Evolutionary conservation across 2,329 filamentous ascomycete genomes (phyloP), one percentile per base, ranked within the genome.

Genomic region (Alternaria dauci): DNA sequence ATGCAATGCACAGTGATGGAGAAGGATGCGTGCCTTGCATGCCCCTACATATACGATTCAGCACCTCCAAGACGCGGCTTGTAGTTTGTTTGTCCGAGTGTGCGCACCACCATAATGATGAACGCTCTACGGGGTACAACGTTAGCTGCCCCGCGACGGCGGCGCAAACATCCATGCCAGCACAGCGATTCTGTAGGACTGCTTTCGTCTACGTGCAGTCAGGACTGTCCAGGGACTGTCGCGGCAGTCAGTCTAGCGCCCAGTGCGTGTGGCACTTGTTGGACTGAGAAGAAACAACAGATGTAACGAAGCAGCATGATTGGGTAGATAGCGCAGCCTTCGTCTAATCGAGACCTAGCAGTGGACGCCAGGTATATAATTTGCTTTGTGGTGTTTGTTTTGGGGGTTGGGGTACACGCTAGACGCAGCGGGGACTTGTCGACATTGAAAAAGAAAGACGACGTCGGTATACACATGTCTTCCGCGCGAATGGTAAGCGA

Each of bases 341-440:
- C 2, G 46, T 4, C 32, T 26, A 38, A 50, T 8, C 32, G 46
- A 50, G 32, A 7, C 8, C 3, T 3, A 36, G 14, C 0, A 2
- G 3, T 36, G 12, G 23, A 23, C 8, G 5, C 46, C 8, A 25
- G 18, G 18, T 26, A 18, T 8, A 38, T 2, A 23, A 5, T 50
- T 50, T 50, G 46, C 46, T 50, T 50, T 50, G 46, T 50, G 30
- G 11, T 36, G 8, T 50, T 50, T 38, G 46, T 50, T 50, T 50
- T 50, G 8, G 5, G 5, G 3, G 14, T 8, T 50, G 26, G 30
- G 20, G 46, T n/a, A 36, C 46, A 38, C 20, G 20, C 46, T 50
- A 50, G 32, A 36, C 5, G 14, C 32, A 8, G 46, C 46, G 46
- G 46, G 46, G 46, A 26, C 46, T 26, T 50, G 32, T 42, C 0